These are phyloP conservation scores for Talaromyces sp. DNA, from an alignment of 2,329 filamentous ascomycete genomes.

Conservation along the genomic window DNA sequence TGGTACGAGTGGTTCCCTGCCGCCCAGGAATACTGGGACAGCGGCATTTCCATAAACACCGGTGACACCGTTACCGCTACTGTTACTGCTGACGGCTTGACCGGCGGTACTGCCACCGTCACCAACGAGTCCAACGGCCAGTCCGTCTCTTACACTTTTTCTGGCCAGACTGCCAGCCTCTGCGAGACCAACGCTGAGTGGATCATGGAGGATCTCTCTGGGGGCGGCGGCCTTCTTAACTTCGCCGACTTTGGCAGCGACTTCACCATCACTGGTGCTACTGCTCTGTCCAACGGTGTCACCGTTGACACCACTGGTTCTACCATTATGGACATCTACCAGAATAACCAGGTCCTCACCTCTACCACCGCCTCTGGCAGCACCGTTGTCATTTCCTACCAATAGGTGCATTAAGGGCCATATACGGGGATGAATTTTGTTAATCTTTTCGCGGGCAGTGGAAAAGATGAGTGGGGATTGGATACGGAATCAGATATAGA, in stretches of 20 bases:
- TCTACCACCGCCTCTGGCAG: constrained; percentile 15
- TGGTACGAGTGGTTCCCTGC: constrained; percentile 64
- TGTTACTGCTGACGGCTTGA: constrained; percentile 43
- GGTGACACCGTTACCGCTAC: constrained; percentile 49
- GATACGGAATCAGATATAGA: not conserved
- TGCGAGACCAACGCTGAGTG: constrained; percentile 61
- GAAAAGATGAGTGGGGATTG: not conserved
- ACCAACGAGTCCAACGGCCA: constrained; percentile 55
- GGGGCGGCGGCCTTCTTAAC: constrained; percentile 40
- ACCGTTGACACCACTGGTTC: constrained; percentile 17
- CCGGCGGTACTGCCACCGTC: constrained; percentile 48
- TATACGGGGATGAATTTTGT: not conserved
- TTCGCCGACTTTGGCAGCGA: constrained; percentile 50
- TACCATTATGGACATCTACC: constrained; percentile 49
- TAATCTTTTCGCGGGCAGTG: not conserved
- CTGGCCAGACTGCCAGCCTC: constrained; percentile 37
- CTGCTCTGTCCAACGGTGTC: constrained; percentile 26
- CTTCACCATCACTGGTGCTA: constrained; percentile 41
- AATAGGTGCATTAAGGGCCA: not conserved
- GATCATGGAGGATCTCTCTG: constrained; percentile 61
- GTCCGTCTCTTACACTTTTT: constrained; percentile 54
- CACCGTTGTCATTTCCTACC: constrained; percentile 15
- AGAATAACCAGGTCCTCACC: constrained; percentile 30
- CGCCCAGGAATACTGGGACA: constrained; percentile 54
- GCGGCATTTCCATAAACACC: constrained; percentile 44